A percentile compares a stretch with the other conserved stretches of the same genome.
Conservation (phyloP, 345 rosid genomes). For the Noccaea caerulescens region DNA sequence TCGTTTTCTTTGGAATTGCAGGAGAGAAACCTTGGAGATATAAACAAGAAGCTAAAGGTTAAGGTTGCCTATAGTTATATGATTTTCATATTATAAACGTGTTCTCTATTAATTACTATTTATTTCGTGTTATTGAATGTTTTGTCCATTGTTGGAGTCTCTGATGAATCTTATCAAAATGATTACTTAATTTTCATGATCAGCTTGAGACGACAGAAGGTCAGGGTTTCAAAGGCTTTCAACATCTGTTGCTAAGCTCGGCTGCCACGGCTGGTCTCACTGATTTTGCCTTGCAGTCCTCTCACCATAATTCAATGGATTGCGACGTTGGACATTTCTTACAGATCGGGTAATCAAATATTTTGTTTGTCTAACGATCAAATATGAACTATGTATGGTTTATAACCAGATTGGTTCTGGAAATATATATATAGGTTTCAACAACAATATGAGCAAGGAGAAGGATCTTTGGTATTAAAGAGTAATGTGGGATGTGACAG, state of each 20-base stretch:
- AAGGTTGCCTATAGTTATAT: neutral
- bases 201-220: slow-evolving; percentile 65
- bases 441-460: slow-evolving; percentile 59
- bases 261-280: neutral
- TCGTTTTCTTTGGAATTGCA: slow-evolving; percentile 33
- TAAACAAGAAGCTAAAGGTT: slow-evolving; percentile 67
- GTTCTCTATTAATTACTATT: neutral
- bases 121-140: neutral
- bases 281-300: slow-evolving; percentile 1
- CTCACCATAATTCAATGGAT: slow-evolving; percentile 53
- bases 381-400: neutral
- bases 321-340: slow-evolving; percentile 62
- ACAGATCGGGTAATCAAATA: slow-evolving; percentile 60
- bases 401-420: neutral
- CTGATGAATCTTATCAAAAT: neutral
- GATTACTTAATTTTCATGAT: slow-evolving; percentile 5
- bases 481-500: slow-evolving; percentile 34
- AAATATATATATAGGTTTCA: slow-evolving; percentile 39
- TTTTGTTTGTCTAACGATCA: neutral
- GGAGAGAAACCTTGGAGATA: slow-evolving; percentile 81
- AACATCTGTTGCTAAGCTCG: slow-evolving; percentile 52
- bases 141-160: neutral
- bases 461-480: slow-evolving; percentile 53
- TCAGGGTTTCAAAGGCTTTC: slow-evolving; percentile 52
- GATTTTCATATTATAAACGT: neutral